Percentiles rank a stretch among this genome's conserved stretches.
phyloP scores from a whole-genome alignment of 2,329 filamentous ascomycete species.

The Nemania sp. region DNA sequence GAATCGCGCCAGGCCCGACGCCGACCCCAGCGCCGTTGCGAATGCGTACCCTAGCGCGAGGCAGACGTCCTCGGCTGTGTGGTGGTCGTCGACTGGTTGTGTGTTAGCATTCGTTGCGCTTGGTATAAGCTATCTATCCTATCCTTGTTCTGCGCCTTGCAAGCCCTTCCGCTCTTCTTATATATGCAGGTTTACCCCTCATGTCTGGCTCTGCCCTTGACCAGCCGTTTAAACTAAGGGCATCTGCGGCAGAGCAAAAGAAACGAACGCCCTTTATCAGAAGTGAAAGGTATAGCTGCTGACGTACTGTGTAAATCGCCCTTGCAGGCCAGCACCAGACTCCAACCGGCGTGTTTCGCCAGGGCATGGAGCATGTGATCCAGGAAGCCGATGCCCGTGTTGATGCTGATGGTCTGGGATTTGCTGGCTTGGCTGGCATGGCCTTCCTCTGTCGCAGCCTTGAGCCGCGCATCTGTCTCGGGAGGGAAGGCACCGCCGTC shows the following conservation, averaged over 20 bases:
- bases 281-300: not conserved
- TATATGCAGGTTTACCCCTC: no score
- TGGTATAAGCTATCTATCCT: not conserved
- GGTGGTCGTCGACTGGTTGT: constrained; percentile 87
- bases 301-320: constrained; percentile 87
- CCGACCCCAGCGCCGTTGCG: constrained; percentile 74
- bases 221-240: no score
- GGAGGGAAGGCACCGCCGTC: constrained; percentile 82
- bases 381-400: constrained; percentile 95
- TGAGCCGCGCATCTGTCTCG: constrained; percentile 61
- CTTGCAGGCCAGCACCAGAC: constrained; percentile 76
- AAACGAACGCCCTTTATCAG: not conserved
- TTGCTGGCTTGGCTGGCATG: constrained; percentile 86
- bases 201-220: no score
- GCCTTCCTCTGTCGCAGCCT: constrained; percentile 57
- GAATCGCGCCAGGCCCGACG: constrained; percentile 84
- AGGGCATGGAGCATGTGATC: constrained; percentile 99
- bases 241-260: not conserved
- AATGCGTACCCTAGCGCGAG: constrained; percentile 88
- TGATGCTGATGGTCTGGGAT: constrained; percentile 82
- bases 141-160: not conserved
- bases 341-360: constrained; percentile 95
- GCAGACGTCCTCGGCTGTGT: constrained; percentile 95
- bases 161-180: no score
- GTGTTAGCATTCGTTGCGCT: constrained; percentile 6